These are phyloP conservation scores for Trichocomaceae sp. DNA, from an alignment of 2,329 filamentous ascomycete species.

Conservation along the genomic window DNA sequence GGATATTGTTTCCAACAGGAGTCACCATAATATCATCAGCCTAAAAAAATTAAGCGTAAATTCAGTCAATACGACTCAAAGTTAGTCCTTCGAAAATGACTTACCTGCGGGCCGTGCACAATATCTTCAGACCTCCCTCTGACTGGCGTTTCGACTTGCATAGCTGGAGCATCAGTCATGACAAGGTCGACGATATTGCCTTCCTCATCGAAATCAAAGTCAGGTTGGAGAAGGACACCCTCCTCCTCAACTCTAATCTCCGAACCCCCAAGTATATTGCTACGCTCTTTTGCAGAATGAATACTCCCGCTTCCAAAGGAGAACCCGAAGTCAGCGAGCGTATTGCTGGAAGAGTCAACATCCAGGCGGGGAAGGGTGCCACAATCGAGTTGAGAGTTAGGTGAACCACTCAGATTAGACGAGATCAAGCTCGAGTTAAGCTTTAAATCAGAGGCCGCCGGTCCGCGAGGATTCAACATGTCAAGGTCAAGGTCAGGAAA, in stretches of 20 bases:
- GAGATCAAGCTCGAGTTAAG: slow-evolving; percentile 26
- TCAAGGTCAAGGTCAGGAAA: slow-evolving; percentile 56
- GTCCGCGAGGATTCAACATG: slow-evolving; percentile 28
- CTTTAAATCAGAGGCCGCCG: background rate
- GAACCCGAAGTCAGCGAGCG: slow-evolving; percentile 34
- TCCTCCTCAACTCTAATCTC: slow-evolving; percentile 35
- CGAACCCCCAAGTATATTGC: slow-evolving; percentile 22
- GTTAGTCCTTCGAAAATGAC: slow-evolving; percentile 17
- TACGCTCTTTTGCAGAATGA: slow-evolving; percentile 28
- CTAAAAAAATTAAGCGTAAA: background rate
- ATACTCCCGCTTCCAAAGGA: slow-evolving; percentile 37
- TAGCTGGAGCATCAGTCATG: slow-evolving; percentile 8
- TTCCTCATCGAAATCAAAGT: slow-evolving; percentile 57
- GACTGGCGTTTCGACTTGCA: slow-evolving; percentile 29
- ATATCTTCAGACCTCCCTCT: slow-evolving; percentile 22
- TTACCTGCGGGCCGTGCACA: slow-evolving; percentile 28
- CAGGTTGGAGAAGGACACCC: slow-evolving; percentile 46
- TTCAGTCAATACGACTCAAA: background rate
- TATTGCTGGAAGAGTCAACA: slow-evolving; percentile 45
- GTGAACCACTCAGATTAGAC: slow-evolving; percentile 28
- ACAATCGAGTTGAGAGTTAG: slow-evolving; percentile 23
- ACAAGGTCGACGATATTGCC: slow-evolving; percentile 51
- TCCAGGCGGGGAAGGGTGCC: slow-evolving; percentile 34
- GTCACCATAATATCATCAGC: background rate
- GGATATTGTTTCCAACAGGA: background rate